Conservation (phyloP, 2,329 filamentous ascomycete species). For the Cytospora piceicola region DNA sequence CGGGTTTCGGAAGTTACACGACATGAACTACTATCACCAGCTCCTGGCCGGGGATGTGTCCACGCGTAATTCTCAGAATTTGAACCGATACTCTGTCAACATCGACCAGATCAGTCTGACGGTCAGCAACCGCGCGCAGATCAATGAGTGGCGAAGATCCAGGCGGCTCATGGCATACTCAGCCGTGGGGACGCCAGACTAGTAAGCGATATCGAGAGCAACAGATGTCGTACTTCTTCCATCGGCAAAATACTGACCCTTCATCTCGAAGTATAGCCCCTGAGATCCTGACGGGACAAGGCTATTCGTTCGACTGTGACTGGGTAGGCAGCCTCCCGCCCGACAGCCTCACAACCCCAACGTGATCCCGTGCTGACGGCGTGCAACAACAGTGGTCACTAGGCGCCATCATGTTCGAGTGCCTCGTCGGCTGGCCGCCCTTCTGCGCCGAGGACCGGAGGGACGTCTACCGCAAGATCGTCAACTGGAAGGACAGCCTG, state of each 20-base stretch:
- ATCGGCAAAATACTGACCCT: no score
- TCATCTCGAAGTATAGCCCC: slow-evolving; percentile 64
- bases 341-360: background rate
- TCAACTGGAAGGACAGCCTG: slow-evolving; percentile 75
- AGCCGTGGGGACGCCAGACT: slow-evolving; percentile 78
- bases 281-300: slow-evolving; percentile 77
- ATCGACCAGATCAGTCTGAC: slow-evolving; percentile 80
- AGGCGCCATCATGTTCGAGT: slow-evolving; percentile 85
- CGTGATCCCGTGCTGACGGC: slow-evolving; percentile 1
- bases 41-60: slow-evolving; percentile 56
- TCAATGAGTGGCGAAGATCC: slow-evolving; percentile 82
- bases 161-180: slow-evolving; percentile 81
- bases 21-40: slow-evolving; percentile 78
- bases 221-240: no score
- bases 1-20: slow-evolving; percentile 77
- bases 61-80: slow-evolving; percentile 43
- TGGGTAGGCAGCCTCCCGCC: slow-evolving; percentile 46
- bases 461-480: slow-evolving; percentile 80
- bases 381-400: slow-evolving; percentile 64
- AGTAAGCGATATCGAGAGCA: background rate
- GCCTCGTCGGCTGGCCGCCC: slow-evolving; percentile 79
- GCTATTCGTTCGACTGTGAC: slow-evolving; percentile 78
- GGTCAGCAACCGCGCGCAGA: slow-evolving; percentile 75
- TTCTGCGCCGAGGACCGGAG: slow-evolving; percentile 79
- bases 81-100: slow-evolving; percentile 73